These are phyloP conservation scores for Isabelozyma pseudorhagii DNA, from an alignment of 805 yeast genomes.

Conservation along the genomic window DNA sequence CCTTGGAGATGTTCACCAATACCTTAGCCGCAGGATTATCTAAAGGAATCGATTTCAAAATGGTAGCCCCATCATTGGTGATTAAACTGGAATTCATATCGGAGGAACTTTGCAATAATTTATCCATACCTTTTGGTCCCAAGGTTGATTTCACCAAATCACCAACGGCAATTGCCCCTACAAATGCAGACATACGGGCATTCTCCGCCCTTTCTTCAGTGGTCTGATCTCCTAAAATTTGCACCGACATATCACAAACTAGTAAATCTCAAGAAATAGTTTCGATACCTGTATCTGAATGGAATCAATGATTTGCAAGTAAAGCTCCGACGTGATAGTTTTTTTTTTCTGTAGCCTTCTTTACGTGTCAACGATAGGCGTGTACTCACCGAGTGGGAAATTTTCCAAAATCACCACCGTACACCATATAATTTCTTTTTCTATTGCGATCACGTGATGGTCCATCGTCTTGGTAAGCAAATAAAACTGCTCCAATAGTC, in stretches of 20 bases:
- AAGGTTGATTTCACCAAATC: constrained; percentile 90
- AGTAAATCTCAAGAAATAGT: not conserved
- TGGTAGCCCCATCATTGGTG: constrained; percentile 98
- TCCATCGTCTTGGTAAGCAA: not conserved
- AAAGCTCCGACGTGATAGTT: not conserved
- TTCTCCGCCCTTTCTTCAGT: constrained; percentile 97
- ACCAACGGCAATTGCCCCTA: constrained; percentile 99
- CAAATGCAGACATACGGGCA: constrained; percentile 95
- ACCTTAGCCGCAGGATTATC: constrained; percentile 98
- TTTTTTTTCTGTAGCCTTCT: not conserved
- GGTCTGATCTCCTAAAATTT: constrained; percentile 95
- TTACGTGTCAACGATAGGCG: not conserved
- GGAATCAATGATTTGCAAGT: not conserved
- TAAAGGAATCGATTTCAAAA: constrained; percentile 86
- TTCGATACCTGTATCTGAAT: not conserved
- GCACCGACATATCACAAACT: constrained; percentile 59
- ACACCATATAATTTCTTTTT: not conserved
- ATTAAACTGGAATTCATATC: constrained; percentile 69
- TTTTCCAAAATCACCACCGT: not conserved
- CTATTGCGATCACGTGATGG: not conserved
- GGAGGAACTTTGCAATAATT: constrained; percentile 81
- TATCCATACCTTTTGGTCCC: constrained; percentile 99
- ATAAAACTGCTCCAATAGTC: not conserved
- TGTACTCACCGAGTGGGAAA: not conserved
- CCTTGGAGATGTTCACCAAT: constrained; percentile 88